Percentiles rank a stretch among this genome's conserved stretches.
phyloP scores from a whole-genome alignment of 495 filamentous ascomycete genomes.

The Aspergillus campestris region DNA sequence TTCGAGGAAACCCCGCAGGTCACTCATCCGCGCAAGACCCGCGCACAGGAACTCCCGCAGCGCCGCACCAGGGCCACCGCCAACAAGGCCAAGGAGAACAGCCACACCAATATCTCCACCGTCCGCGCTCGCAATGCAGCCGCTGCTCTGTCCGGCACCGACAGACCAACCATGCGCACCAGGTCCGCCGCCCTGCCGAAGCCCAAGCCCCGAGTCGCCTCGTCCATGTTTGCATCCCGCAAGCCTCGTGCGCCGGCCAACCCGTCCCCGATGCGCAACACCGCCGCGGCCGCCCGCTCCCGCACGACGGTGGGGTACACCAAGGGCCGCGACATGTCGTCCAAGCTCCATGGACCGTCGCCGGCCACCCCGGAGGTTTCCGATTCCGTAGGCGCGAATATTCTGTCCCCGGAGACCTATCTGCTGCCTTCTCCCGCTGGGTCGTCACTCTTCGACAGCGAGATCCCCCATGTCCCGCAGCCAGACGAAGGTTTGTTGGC shows the following conservation, averaged over 20 bases:
- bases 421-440: slow-evolving; percentile 29
- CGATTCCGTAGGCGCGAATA: slow-evolving; percentile 10
- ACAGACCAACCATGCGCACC: slow-evolving; percentile 22
- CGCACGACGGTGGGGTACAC: slow-evolving; percentile 73
- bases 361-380: slow-evolving; percentile 9
- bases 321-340: slow-evolving; percentile 60
- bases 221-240: slow-evolving; percentile 29
- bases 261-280: slow-evolving; percentile 46
- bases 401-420: slow-evolving; percentile 36
- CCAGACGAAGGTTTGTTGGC: too few relatives aligned
- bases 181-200: slow-evolving; percentile 33
- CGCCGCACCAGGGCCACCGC: slow-evolving; percentile 23
- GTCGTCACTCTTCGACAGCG: slow-evolving; percentile 29
- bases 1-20: slow-evolving; percentile 37
- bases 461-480: slow-evolving; percentile 11
- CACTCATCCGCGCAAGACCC: slow-evolving; percentile 12
- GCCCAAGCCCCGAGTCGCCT: slow-evolving; percentile 26
- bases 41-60: slow-evolving; percentile 8
- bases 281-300: slow-evolving; percentile 57
- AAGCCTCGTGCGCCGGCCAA: slow-evolving; percentile 36
- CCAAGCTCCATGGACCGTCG: slow-evolving; percentile 28
- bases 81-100: slow-evolving; percentile 14
- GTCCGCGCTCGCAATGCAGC: slow-evolving; percentile 46
- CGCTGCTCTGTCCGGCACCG: slow-evolving; percentile 41
- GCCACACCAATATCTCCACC: slow-evolving; percentile 26